phyloP scores from a whole-genome alignment of 768 basidiomycete genomes.

The Pulveroboletus frians region DNA sequence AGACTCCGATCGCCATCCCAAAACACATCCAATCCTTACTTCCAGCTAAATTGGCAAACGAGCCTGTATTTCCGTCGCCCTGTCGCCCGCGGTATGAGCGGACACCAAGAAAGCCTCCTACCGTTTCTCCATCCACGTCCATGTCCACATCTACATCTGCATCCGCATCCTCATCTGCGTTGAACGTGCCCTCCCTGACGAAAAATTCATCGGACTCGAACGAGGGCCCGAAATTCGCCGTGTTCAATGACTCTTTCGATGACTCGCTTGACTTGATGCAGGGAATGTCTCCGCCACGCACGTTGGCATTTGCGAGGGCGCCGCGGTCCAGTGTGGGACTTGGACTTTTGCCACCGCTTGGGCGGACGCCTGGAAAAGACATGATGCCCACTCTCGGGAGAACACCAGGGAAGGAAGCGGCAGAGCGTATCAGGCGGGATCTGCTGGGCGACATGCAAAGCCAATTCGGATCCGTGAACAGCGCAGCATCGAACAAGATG shows the following conservation, averaged over 20 bases:
- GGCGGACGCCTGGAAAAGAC: slow-evolving; percentile 66
- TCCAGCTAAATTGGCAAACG: slow-evolving; percentile 60
- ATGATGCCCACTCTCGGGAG: slow-evolving; percentile 40
- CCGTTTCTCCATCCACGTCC: slow-evolving; percentile 1
- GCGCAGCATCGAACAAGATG: slow-evolving; percentile 14
- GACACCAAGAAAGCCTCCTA: slow-evolving; percentile 25
- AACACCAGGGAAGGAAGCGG: slow-evolving; percentile 72
- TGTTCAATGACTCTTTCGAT: slow-evolving; percentile 32
- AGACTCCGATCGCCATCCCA: slow-evolving; percentile 48
- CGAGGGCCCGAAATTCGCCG: slow-evolving; percentile 36
- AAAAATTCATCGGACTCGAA: slow-evolving; percentile 33
- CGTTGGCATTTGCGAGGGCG: slow-evolving; percentile 45
- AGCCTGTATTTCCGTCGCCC: slow-evolving; percentile 44
- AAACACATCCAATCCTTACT: slow-evolving; percentile 60
- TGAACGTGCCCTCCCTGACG: slow-evolving; percentile 53
- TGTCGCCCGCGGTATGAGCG: slow-evolving; percentile 28
- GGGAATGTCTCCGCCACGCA: slow-evolving; percentile 52
- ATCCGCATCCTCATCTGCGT: slow-evolving; percentile 30
- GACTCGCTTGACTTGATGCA: slow-evolving; percentile 37
- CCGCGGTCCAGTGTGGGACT: slow-evolving; percentile 31
- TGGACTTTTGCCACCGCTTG: slow-evolving; percentile 35
- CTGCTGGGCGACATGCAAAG: slow-evolving; percentile 52
- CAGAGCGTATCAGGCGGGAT: slow-evolving; percentile 60
- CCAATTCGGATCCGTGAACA: slow-evolving; percentile 22
- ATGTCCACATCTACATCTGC: slow-evolving; percentile 27